Conservation (phyloP, 1,284 basidiomycete genomes). For the Cutaneotrichosporon daszewskae region DNA sequence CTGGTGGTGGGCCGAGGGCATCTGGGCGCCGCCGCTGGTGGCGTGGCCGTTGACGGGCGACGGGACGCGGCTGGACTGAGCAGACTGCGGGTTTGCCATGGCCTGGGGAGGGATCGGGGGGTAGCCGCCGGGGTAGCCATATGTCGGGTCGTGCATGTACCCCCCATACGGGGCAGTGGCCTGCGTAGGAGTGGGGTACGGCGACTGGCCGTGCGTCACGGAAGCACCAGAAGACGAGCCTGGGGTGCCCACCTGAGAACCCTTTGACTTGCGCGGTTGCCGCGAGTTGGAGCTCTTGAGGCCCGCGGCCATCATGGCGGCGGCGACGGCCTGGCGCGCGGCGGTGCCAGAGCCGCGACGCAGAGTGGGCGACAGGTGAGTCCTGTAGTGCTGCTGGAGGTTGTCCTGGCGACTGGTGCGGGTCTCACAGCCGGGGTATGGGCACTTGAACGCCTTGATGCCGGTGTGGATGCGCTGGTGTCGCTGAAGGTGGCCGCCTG, state of each 20-base stretch:
- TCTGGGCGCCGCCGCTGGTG: constrained; percentile 28
- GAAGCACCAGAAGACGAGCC: constrained; percentile 33
- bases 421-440: constrained; percentile 45
- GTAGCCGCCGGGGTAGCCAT: constrained; percentile 31
- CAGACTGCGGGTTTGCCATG: constrained; percentile 32
- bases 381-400: constrained; percentile 46
- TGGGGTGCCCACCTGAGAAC: constrained; percentile 34
- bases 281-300: constrained; percentile 37
- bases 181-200: constrained; percentile 40
- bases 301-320: constrained; percentile 45
- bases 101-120: constrained; percentile 25
- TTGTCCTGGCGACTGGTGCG: constrained; percentile 45
- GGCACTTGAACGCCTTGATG: constrained; percentile 47
- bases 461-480: constrained; percentile 46
- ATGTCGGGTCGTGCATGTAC: constrained; percentile 39
- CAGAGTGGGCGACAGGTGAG: constrained; percentile 41
- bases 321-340: constrained; percentile 40
- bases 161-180: constrained; percentile 32
- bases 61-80: constrained; percentile 37
- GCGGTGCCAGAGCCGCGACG: constrained; percentile 42
- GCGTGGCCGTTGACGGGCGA: constrained; percentile 43
- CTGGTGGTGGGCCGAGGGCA: constrained; percentile 24
- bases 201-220: constrained; percentile 33
- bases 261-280: constrained; percentile 42
- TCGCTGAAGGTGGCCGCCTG: constrained; percentile 43